phyloP scores from a whole-genome alignment of 1,284 basidiomycete genomes.

The Ustilago esculenta region DNA sequence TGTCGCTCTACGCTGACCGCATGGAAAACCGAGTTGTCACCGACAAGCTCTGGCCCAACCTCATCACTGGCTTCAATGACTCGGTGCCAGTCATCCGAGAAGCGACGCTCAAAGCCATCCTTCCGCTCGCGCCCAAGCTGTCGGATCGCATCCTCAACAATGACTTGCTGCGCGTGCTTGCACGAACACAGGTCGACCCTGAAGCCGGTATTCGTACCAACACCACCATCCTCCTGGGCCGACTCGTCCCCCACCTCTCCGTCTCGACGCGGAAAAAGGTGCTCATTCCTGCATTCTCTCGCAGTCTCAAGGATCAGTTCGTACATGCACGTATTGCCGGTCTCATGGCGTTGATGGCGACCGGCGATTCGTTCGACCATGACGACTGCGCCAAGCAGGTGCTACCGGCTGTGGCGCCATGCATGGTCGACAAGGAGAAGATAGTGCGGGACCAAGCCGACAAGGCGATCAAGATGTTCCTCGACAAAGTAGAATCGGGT shows the following conservation, averaged over 20 bases:
- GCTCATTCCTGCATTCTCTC: conserved; percentile 90
- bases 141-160: conserved; percentile 94
- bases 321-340: conserved; percentile 93
- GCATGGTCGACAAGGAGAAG: conserved; percentile 62
- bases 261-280: conserved; percentile 93
- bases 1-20: conserved; percentile 85
- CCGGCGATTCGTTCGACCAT: conserved; percentile 81
- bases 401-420: conserved; percentile 58
- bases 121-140: conserved; percentile 80
- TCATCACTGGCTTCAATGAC: conserved; percentile 95
- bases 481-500: conserved; percentile 49
- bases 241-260: conserved; percentile 84
- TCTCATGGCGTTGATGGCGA: conserved; percentile 94
- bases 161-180: conserved; percentile 89
- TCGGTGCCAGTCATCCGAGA: conserved; percentile 92
- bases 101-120: conserved; percentile 89
- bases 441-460: conserved; percentile 61
- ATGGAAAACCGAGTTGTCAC: conserved; percentile 84
- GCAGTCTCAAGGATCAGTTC: conserved; percentile 89
- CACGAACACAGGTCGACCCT: conserved; percentile 88
- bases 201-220: conserved; percentile 97
- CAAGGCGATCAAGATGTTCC: conserved; percentile 55
- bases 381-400: conserved; percentile 56
- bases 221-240: conserved; percentile 93
- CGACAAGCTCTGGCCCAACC: conserved; percentile 90